These are phyloP conservation scores for Isoetes taiwanensis DNA, from an alignment of 75 land plant genomes.

Conservation along the genomic window DNA sequence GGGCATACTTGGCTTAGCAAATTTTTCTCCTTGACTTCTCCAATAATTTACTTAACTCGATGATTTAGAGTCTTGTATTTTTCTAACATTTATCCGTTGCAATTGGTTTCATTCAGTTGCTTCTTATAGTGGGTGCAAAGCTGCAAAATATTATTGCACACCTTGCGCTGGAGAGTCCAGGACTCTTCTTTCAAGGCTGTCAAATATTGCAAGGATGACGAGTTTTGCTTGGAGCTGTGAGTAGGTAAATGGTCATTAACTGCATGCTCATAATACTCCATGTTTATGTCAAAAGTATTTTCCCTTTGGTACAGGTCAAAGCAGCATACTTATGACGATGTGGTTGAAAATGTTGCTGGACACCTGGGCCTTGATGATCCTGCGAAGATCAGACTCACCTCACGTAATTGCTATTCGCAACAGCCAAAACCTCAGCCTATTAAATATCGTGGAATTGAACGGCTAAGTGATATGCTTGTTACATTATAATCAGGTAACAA, in stretches of 20 bases:
- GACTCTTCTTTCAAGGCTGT: too few relatives aligned
- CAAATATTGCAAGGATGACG: slow-evolving; percentile 99
- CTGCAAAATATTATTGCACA: too few relatives aligned
- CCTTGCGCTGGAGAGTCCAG: too few relatives aligned
- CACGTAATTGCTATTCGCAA: slow-evolving; percentile 92
- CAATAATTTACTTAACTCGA: too few relatives aligned
- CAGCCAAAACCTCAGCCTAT: slow-evolving; percentile 97
- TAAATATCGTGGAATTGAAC: slow-evolving; percentile 79
- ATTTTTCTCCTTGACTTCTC: too few relatives aligned
- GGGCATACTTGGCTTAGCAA: too few relatives aligned
- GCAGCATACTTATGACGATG: slow-evolving; percentile 79
- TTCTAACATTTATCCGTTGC: too few relatives aligned
- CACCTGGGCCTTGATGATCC: slow-evolving; percentile 84
- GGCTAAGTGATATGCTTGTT: slow-evolving; percentile 77
- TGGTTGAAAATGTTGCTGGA: slow-evolving; percentile 82
- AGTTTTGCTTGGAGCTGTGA: slow-evolving; percentile 85
- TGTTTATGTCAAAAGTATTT: too few relatives aligned
- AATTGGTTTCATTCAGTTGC: too few relatives aligned
- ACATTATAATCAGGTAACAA: slow-evolving; percentile 99
- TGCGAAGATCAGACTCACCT: slow-evolving; percentile 81
- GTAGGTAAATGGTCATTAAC: slow-evolving; percentile 14
- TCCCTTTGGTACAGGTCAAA: slow-evolving; percentile 62
- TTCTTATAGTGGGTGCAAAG: too few relatives aligned
- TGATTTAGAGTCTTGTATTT: too few relatives aligned
- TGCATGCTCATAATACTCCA: too few relatives aligned